A percentile compares a stretch with the other conserved stretches of the same genome.
These are phyloP conservation scores for Galeopsis tetrahit DNA, from an alignment of 257 asterid genomes.

Conservation along the genomic window DNA sequence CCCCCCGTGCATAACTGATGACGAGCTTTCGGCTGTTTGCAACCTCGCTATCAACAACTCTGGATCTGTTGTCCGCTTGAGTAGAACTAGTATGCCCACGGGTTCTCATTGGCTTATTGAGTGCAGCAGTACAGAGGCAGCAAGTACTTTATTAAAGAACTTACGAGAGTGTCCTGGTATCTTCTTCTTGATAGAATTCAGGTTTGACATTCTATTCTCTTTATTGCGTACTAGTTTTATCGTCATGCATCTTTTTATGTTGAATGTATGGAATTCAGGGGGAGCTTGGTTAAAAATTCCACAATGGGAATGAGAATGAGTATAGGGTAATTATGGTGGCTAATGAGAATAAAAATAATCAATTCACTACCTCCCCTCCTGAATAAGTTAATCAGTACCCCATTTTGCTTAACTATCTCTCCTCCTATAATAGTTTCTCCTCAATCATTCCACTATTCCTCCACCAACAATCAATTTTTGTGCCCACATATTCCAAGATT, in stretches of 20 bases:
- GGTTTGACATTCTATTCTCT: constrained; percentile 41
- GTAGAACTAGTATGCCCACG: constrained; percentile 47
- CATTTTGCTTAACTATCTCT: no score
- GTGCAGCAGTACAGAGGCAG: constrained; percentile 61
- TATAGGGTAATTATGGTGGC: no score
- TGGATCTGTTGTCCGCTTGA: constrained; percentile 60
- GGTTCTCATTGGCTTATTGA: constrained; percentile 66
- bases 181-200: constrained; percentile 69
- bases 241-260: constrained; percentile 10
- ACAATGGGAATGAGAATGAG: no score
- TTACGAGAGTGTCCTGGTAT: constrained; percentile 59
- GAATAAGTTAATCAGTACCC: no score
- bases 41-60: constrained; percentile 56
- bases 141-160: constrained; percentile 53
- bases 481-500: no score
- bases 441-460: no score
- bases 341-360: no score
- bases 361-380: no score
- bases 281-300: no score
- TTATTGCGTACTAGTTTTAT: constrained; percentile 19
- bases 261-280: constrained; percentile 9
- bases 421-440: no score
- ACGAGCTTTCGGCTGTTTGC: constrained; percentile 60
- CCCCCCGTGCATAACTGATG: constrained; percentile 53
- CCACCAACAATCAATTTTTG: no score